These are phyloP conservation scores for Candida xiaguanensis DNA, from an alignment of 805 yeast genomes.

Conservation along the genomic window DNA sequence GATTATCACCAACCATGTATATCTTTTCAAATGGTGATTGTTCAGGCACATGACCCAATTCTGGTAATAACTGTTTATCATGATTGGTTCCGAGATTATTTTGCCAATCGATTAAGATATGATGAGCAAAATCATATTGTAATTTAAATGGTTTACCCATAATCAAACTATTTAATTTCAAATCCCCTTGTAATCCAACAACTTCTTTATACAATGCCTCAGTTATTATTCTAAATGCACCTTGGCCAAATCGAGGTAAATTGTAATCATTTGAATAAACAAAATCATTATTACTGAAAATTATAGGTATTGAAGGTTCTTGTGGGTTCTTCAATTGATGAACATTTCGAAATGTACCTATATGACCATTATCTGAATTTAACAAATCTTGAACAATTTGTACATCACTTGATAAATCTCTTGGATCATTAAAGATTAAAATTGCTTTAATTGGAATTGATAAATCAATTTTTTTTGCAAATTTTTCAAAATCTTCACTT, in stretches of 20 bases:
- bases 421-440: constrained; percentile 81
- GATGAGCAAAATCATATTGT: constrained; percentile 82
- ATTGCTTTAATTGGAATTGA: constrained; percentile 63
- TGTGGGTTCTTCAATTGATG: constrained; percentile 12
- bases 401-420: constrained; percentile 82
- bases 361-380: constrained; percentile 55
- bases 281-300: constrained; percentile 79
- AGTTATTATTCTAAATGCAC: constrained; percentile 68
- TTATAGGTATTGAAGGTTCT: constrained; percentile 63
- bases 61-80: constrained; percentile 33
- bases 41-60: constrained; percentile 36
- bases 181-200: constrained; percentile 38
- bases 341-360: constrained; percentile 55
- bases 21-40: constrained; percentile 49
- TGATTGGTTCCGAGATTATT: constrained; percentile 23
- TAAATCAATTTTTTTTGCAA: constrained; percentile 29
- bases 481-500: constrained; percentile 40
- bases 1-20: constrained; percentile 97
- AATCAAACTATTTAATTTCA: constrained; percentile 48
- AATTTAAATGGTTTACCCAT: constrained; percentile 80
- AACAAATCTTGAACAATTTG: constrained; percentile 74
- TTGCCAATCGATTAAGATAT: constrained; percentile 58
- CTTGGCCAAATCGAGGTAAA: constrained; percentile 85
- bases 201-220: constrained; percentile 56
- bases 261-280: constrained; percentile 82